phyloP scores from a whole-genome alignment of 2,329 filamentous ascomycete genomes.

The Aspergillus pseudotamarii region DNA sequence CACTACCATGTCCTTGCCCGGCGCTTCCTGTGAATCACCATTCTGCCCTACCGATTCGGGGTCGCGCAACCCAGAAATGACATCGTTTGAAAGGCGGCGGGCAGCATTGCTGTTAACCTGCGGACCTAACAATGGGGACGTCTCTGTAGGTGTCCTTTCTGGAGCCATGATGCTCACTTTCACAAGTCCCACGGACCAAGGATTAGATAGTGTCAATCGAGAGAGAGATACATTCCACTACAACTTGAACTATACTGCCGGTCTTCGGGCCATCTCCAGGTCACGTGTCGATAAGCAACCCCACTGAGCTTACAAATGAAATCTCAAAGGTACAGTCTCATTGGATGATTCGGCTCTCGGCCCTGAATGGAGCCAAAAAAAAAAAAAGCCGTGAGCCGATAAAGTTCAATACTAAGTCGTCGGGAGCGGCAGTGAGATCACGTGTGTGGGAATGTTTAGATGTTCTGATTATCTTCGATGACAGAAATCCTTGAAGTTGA shows the following conservation, averaged over 20 bases:
- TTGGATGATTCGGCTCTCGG: neutral
- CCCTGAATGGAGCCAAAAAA: neutral
- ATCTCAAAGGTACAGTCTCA: neutral
- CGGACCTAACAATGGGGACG: constrained; percentile 49
- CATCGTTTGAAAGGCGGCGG: constrained; percentile 24
- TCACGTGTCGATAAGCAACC: constrained; percentile 27
- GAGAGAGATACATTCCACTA: neutral
- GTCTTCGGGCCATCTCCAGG: neutral
- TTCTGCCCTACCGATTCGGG: constrained; percentile 22
- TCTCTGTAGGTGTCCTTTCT: constrained; percentile 39
- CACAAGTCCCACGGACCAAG: constrained; percentile 8
- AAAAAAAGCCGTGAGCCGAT: neutral
- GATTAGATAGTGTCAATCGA: neutral
- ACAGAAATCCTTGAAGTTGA: no score
- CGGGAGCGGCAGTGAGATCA: neutral
- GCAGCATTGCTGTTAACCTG: constrained; percentile 26
- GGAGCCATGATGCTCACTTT: constrained; percentile 26
- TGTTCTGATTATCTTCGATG: no score
- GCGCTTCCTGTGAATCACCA: constrained; percentile 16
- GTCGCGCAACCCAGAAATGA: constrained; percentile 25
- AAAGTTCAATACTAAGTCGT: neutral
- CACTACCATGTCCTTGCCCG: constrained; percentile 45
- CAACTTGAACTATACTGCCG: constrained; percentile 1
- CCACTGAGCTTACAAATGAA: constrained; percentile 10
- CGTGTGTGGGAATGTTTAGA: neutral